Base-by-base conservation (phyloP, 768 basidiomycete genomes). In the Tremella mesenterica region DNA sequence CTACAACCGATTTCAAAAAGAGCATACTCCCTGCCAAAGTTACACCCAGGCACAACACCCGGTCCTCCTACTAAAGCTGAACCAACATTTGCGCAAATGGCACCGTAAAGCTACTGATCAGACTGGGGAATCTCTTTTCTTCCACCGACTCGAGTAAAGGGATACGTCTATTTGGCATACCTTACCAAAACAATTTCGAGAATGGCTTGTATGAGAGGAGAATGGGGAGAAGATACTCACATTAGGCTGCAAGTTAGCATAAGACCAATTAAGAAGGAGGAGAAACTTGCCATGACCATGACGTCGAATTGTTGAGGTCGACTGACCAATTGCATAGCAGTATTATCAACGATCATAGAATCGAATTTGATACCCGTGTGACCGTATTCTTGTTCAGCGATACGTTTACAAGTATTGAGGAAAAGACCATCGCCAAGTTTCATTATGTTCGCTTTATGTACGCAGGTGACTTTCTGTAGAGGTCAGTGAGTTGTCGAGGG, bases 361-460 rank as follows among this genome's bases (percentile, higher is more conserved):
- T 96, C 93, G 72, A 80, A 88, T 62, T 82, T 81, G 69, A 99
- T 92, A 39, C 95, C 95, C 39, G 84, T 79, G 49, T 83, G 84
- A 75, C 83, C 86, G 81, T 97, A 99, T 73, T 96, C 93, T 38
- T 58, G 43, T 75, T 97, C 89, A 29, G 91, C 95, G 55, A 99
- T 82, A 56, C 83, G 81, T 64, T 90, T 87, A 84, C 96, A 99
- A 21, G 92, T 97, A 76, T 90, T 92, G 65, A 97, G 81, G 84
- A 97, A 97, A 38, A 99, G 82, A 75, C 95, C 95, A 69, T 97
- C 95, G 74, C 93, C 93, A 65, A 96, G 84, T 76, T 99, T 99
- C 95, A 99, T 99, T 79, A 99, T 99, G 79, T 97, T 97, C 67
- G 95, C 95, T 77, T 99, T 99, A 83, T 99, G 95, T 41, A 99